phyloP scores from a whole-genome alignment of 805 yeast genomes.

The Yarrowia bubula region DNA sequence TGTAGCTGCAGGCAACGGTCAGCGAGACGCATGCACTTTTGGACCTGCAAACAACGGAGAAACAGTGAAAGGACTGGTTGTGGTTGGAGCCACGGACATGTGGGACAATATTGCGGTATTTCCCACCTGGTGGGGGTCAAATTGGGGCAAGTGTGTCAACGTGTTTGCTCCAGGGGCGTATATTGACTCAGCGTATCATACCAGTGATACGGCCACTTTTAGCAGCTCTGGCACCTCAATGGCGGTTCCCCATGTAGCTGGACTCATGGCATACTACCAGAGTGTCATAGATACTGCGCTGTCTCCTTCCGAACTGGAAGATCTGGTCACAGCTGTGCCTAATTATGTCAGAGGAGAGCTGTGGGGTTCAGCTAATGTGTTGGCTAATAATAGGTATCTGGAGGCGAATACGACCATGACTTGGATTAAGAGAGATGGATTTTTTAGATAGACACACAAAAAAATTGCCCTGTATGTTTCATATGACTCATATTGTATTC shows the following conservation, averaged over 20 bases:
- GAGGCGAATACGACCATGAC: constrained; percentile 35
- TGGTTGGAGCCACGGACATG: constrained; percentile 21
- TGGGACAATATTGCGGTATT: constrained; percentile 13
- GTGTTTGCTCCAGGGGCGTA: constrained; percentile 96
- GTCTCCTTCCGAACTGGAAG: constrained; percentile 7
- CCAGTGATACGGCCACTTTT: constrained; percentile 35
- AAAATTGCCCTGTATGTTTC: too few species aligned
- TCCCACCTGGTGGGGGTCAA: constrained; percentile 13
- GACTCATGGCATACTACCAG: constrained; percentile 76
- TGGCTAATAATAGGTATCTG: constrained; percentile 1
- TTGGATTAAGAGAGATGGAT: not conserved
- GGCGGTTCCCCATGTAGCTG: constrained; percentile 96
- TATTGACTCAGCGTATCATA: constrained; percentile 55
- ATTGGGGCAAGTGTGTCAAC: constrained; percentile 83
- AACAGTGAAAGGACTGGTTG: constrained; percentile 10
- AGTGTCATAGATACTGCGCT: not conserved
- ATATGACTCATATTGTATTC: too few species aligned
- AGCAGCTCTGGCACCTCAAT: constrained; percentile 80
- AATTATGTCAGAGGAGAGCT: constrained; percentile 7
- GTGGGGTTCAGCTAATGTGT: not conserved
- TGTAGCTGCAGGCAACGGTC: constrained; percentile 19
- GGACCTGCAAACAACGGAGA: constrained; percentile 25
- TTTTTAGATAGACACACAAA: too few species aligned
- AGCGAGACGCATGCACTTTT: constrained; percentile 8
- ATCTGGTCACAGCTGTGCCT: constrained; percentile 1